Base-by-base conservation (phyloP, 345 rosid genomes). In the Psidium friedrichsthalianum region DNA sequence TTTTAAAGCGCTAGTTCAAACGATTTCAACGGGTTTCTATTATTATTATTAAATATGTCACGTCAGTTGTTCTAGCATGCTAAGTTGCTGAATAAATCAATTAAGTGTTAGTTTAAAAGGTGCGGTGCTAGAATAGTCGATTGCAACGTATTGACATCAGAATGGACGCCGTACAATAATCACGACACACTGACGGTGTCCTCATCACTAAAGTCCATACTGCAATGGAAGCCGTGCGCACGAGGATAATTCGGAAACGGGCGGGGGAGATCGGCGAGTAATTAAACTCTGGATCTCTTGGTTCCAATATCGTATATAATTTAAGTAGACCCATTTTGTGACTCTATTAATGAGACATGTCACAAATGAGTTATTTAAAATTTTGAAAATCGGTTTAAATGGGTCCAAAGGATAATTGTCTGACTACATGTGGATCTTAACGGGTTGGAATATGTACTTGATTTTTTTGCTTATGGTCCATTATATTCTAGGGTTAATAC, bases 131-230 rank as follows among this genome's bases (percentile, higher is more conserved):
- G 8, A 64, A 64, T 16, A 15, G 8, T 64, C 11, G 1, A 29
- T 16, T 8, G 22, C 0, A 29, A 9, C 13, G 22, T 69, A 16
- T 18, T 32, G 78, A 32, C 47, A 18, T 3, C 24, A 69, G 16
- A 40, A 8, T 0, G 8, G 11, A 29, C 5, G 0, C 4, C 20
- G 42, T 64, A 32, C 6, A 2, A 64, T 16, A 7, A 36, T 64
- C 32, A 64, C 44, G 9, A 29, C 42, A 29, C 6, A 29, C 6
- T 0, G 22, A 32, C 27, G 16, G 29, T 64, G 22, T 2, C 76
- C 42, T 61, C 74, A 29, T 29, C 11, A 15, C 5, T 16, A 29
- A 29, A 29, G 21, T 7, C 20, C 29, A 61, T 7, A 61, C 0
- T 59, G 20, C 4, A 27, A 27, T 14, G 74, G 74, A 27, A 27